phyloP scores from a whole-genome alignment of 1,284 basidiomycete species.

The Mycena sp. region DNA sequence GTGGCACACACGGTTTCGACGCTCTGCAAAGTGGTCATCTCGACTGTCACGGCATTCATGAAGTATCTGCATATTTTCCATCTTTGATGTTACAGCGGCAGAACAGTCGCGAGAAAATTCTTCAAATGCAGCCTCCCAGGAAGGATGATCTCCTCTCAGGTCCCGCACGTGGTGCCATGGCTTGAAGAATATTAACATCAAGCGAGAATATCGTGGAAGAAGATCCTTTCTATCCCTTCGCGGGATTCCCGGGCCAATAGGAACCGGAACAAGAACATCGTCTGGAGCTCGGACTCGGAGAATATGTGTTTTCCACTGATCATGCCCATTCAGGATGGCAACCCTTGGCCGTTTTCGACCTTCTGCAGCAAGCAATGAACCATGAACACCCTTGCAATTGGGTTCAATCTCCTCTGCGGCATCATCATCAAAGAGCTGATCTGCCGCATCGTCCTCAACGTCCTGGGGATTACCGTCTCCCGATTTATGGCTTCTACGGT shows the following conservation, averaged over 20 bases:
- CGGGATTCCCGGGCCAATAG: slow-evolving; percentile 41
- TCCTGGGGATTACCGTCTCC: neutral
- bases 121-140: neutral
- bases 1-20: no score
- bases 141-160: slow-evolving; percentile 22
- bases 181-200: slow-evolving; percentile 43
- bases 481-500: slow-evolving; percentile 2
- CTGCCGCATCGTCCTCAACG: no score
- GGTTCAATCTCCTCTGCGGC: neutral
- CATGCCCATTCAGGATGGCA: neutral
- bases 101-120: neutral
- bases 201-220: no score
- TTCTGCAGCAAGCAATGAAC: neutral
- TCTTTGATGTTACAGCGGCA: neutral
- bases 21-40: no score
- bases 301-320: neutral
- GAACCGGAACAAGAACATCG: slow-evolving; percentile 32
- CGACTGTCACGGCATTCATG: no score
- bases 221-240: slow-evolving; percentile 30
- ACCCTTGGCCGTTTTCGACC: neutral
- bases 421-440: neutral
- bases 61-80: slow-evolving; percentile 30
- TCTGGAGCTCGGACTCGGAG: neutral
- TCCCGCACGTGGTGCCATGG: slow-evolving; percentile 40
- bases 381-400: no score